These are phyloP conservation scores for Fomitopsis palustris DNA, from an alignment of 1,284 basidiomycete genomes.

Conservation along the genomic window DNA sequence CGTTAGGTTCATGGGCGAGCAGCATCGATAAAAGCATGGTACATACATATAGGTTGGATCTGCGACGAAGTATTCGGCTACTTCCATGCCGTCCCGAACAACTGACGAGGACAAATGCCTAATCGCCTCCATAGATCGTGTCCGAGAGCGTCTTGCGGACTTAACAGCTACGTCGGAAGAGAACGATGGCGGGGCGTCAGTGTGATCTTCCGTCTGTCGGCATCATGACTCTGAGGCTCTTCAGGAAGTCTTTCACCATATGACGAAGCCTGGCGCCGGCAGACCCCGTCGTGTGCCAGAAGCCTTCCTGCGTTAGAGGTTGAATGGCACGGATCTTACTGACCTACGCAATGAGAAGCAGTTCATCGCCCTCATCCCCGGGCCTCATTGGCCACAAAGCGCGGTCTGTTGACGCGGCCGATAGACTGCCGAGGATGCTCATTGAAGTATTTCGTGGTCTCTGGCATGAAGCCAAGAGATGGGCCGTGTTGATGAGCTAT, in stretches of 20 bases:
- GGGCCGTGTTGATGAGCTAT: neutral
- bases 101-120: neutral
- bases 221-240: neutral
- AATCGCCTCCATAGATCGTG: neutral
- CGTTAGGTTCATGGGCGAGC: neutral
- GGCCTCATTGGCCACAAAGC: neutral
- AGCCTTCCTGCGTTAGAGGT: neutral
- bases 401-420: neutral
- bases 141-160: neutral
- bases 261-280: neutral
- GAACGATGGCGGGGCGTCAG: neutral
- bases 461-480: neutral
- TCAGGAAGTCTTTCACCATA: neutral
- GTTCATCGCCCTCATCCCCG: neutral
- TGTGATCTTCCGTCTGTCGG: neutral
- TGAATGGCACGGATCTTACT: slow-evolving; percentile 1
- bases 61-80: neutral
- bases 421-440: neutral
- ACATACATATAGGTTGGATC: neutral
- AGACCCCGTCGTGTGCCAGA: neutral
- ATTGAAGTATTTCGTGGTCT: neutral
- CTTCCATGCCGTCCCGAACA: neutral
- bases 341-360: slow-evolving; percentile 1
- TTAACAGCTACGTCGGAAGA: neutral
- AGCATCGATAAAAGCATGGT: neutral